phyloP scores from a whole-genome alignment of 1,284 basidiomycete genomes.

The Meripilus lineatus region DNA sequence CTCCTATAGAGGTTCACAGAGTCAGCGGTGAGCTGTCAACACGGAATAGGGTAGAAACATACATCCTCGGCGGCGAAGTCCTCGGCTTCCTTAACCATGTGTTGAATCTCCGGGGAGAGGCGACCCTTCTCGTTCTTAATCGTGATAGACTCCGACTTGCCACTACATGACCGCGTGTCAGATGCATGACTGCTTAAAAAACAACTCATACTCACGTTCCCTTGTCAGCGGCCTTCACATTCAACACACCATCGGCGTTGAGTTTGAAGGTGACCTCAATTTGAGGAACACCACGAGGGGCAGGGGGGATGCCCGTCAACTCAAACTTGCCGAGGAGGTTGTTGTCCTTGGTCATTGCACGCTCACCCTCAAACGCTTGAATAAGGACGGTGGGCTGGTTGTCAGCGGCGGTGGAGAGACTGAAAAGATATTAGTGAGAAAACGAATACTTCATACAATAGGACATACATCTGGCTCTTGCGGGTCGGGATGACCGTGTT shows the following conservation, averaged over 20 bases:
- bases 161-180: too few relatives aligned
- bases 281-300: slow-evolving; percentile 93
- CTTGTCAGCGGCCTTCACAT: slow-evolving; percentile 86
- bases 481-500: slow-evolving; percentile 98
- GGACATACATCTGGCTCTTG: slow-evolving; percentile 89
- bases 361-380: slow-evolving; percentile 93
- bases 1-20: slow-evolving; percentile 83
- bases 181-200: too few relatives aligned
- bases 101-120: slow-evolving; percentile 82
- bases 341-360: slow-evolving; percentile 96
- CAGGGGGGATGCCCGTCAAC: slow-evolving; percentile 87
- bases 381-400: slow-evolving; percentile 92
- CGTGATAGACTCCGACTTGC: slow-evolving; percentile 85
- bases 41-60: too few relatives aligned
- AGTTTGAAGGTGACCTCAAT: slow-evolving; percentile 93
- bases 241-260: slow-evolving; percentile 91
- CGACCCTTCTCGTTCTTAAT: slow-evolving; percentile 88
- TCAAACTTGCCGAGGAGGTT: slow-evolving; percentile 97
- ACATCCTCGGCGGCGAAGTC: slow-evolving; percentile 85
- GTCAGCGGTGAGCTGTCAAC: slow-evolving; percentile 82
- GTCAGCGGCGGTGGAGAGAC: slow-evolving; percentile 92
- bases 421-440: background rate
- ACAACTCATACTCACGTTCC: too few relatives aligned
- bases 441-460: background rate
- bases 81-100: slow-evolving; percentile 91